Evolutionary conservation across 768 basidiomycete genomes (phyloP), one percentile per base, ranked within the genome.

Genomic region (Tricholoma terreum): DNA sequence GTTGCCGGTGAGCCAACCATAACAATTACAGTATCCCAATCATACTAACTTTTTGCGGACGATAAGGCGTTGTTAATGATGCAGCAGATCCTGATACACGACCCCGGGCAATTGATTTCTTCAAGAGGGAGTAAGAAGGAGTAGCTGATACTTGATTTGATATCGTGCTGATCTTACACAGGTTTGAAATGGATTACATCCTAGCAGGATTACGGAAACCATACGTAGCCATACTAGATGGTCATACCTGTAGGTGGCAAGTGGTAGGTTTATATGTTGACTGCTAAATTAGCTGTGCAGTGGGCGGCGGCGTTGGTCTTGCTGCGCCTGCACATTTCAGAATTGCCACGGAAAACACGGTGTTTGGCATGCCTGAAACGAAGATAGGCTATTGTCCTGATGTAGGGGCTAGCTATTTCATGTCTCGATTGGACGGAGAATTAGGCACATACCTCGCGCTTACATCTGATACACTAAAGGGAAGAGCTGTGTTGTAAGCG

Each of bases 281-380:
- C 35, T 33, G 11, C 53, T 54, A 63, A 56, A 52, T 54, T 49
- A 54, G 38, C 50, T 30, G 22, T 38, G 35, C 49, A 97, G 94
- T 98, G 89, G 97, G 97, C 46, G 97, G 97, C 54, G 97, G 97
- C 50, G 92, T 90, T 19, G 97, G 97, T 36, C 84, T 99, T 49
- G 79, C 84, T 36, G 84, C 87, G 10, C 83, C 87, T 56, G 96
- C 95, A 3, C 82, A 87, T 0, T 94, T 98, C 73, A 83, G 97
- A 58, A 82, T 99, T 55, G 95, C 95, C 3, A 98, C 96, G 3
- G 94, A 96, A 70, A 90, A 89, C 24, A 97, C 95, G 0, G 57
- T 82, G 1, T 91, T 98, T 69, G 89, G 94, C 6, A 98, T 98
- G 97, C 97, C 97, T 14, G 97, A 99, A 76, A 94, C 91, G 11